phyloP scores from a whole-genome alignment of 768 basidiomycete genomes.

The Pisolithus marmoratus region DNA sequence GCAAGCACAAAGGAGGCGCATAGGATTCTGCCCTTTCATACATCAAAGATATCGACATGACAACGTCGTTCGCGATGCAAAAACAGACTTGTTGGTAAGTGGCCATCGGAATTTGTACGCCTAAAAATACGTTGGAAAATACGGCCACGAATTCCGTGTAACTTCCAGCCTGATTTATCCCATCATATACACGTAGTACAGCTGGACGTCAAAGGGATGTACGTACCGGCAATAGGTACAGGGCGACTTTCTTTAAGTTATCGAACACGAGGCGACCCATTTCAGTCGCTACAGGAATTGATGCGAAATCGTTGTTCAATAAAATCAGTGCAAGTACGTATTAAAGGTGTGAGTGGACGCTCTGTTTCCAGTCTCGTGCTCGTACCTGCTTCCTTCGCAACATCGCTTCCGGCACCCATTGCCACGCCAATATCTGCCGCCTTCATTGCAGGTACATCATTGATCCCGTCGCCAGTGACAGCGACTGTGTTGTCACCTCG shows the following conservation, averaged over 20 bases:
- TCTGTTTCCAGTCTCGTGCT: too few relatives aligned
- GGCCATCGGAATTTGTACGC: conserved; percentile 53
- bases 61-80: conserved; percentile 47
- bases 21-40: conserved; percentile 48
- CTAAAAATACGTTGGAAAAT: conserved; percentile 49
- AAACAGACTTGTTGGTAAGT: conserved; percentile 53
- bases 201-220: background rate
- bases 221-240: conserved; percentile 40
- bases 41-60: conserved; percentile 46
- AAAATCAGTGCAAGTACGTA: conserved; percentile 38
- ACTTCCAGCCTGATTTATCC: conserved; percentile 35
- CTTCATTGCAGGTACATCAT: conserved; percentile 47
- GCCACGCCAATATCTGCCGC: conserved; percentile 52
- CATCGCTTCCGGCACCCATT: conserved; percentile 43
- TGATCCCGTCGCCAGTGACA: conserved; percentile 54
- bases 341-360: too few relatives aligned
- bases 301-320: conserved; percentile 53
- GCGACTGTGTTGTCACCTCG: conserved; percentile 46
- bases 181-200: background rate
- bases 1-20: conserved; percentile 7
- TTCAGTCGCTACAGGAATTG: conserved; percentile 52
- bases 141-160: conserved; percentile 58
- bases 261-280: conserved; percentile 32
- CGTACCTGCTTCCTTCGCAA: conserved; percentile 43
- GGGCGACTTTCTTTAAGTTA: conserved; percentile 4